Percentiles rank a stretch among this genome's conserved stretches.
These are phyloP conservation scores for Citrus sinensis DNA, from an alignment of 345 rosid species.

Conservation along the genomic window DNA sequence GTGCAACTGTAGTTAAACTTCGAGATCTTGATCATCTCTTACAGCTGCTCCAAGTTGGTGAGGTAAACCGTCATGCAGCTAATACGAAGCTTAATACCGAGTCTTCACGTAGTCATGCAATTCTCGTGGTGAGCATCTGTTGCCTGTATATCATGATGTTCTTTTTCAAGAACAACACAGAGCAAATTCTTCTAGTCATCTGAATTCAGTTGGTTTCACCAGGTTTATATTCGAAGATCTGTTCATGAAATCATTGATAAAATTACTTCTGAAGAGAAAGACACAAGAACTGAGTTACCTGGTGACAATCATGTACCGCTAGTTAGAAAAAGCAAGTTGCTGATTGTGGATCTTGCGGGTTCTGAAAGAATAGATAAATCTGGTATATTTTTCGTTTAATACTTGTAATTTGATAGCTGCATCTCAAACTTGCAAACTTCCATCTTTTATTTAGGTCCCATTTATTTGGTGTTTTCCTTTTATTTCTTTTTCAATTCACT, in stretches of 20 bases:
- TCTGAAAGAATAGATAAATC: conserved; percentile 95
- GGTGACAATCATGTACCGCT: conserved; percentile 42
- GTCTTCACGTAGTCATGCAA: conserved; percentile 97
- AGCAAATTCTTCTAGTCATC: background rate
- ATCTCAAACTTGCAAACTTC: background rate
- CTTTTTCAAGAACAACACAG: background rate
- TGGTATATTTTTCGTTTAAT: conserved; percentile 39
- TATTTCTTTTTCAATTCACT: background rate
- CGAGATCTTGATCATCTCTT: conserved; percentile 65
- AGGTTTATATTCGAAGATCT: conserved; percentile 71
- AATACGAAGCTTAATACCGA: conserved; percentile 90
- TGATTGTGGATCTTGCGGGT: conserved; percentile 96
- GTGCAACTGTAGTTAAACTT: conserved; percentile 56
- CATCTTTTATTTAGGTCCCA: background rate
- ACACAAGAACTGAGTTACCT: conserved; percentile 30
- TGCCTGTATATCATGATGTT: background rate
- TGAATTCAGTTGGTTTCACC: conserved; percentile 18
- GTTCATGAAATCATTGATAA: conserved; percentile 44
- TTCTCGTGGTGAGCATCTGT: conserved; percentile 61
- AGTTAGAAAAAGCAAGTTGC: conserved; percentile 86
- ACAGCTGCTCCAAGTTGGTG: conserved; percentile 77
- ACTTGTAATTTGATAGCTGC: background rate
- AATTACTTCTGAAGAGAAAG: conserved; percentile 21
- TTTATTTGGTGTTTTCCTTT: background rate
- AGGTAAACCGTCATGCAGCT: conserved; percentile 83